Conservation (phyloP, 257 asterid genomes). For the Mitragyna speciosa region DNA sequence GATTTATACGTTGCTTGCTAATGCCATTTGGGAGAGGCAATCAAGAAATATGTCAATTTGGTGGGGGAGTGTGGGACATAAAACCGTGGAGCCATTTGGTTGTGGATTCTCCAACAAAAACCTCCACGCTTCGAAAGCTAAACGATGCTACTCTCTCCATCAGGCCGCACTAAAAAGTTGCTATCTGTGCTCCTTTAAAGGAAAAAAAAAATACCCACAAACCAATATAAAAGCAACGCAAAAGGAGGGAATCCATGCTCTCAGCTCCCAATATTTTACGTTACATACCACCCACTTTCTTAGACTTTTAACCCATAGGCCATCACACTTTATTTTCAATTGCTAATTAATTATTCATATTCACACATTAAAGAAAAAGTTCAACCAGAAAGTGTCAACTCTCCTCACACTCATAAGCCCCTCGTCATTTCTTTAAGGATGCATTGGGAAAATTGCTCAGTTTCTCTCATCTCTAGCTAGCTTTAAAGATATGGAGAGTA, state of each 20-base stretch:
- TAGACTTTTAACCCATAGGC: slow-evolving; percentile 39
- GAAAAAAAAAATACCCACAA: slow-evolving; percentile 3
- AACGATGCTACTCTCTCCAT: slow-evolving; percentile 22
- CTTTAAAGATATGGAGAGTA: not conserved
- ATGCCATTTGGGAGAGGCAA: slow-evolving; percentile 10
- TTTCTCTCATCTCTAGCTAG: not conserved
- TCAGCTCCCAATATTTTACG: slow-evolving; percentile 10
- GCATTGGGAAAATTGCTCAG: slow-evolving; percentile 9
- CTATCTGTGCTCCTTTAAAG: slow-evolving; percentile 2
- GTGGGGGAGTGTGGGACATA: slow-evolving; percentile 38
- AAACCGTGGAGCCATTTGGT: slow-evolving; percentile 41
- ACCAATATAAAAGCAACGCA: slow-evolving; percentile 33
- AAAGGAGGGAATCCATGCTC: slow-evolving; percentile 36
- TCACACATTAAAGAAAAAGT: not conserved
- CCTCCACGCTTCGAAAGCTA: slow-evolving; percentile 57
- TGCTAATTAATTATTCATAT: not conserved
- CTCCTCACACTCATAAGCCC: slow-evolving; percentile 2
- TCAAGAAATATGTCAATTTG: slow-evolving; percentile 13
- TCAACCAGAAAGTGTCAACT: slow-evolving; percentile 27
- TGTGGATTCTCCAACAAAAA: slow-evolving; percentile 58
- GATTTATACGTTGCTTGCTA: not conserved
- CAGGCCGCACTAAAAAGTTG: slow-evolving; percentile 29
- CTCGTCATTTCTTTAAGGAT: slow-evolving; percentile 15
- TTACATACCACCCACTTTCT: slow-evolving; percentile 33
- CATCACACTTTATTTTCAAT: slow-evolving; percentile 6